Base-by-base conservation (phyloP, 345 rosid genomes). In the Chamaenerion angustifolium region DNA sequence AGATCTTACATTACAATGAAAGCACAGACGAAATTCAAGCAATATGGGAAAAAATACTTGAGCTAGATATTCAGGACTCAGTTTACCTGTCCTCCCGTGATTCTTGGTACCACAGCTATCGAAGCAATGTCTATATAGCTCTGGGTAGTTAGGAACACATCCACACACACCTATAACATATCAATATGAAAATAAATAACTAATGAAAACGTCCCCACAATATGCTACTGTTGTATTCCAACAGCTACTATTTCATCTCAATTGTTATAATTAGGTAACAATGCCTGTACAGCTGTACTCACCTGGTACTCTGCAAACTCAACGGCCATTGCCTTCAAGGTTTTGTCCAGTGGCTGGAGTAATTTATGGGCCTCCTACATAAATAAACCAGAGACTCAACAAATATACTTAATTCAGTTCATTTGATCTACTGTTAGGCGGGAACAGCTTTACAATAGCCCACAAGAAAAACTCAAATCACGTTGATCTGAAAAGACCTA, bases 271-370 rank as follows among this genome's bases (percentile, higher is more conserved):
- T 31, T 3, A 31, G 37, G 37, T 3, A 31, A 31, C 37, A 5
- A 31, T 31, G 37, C 4, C 25, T 2, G 25, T 21, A 21, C 25
- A 21, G 8, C 8, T 31, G 37, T 7, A 31, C 57, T 46, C 49
- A 87, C 99, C 95, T 88, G 99, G 67, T 76, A 88, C 68, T 93
- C 99, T 16, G 99, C 99, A 81, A 93, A 79, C 51, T 93, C 99
- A 64, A 88, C 79, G 54, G 95, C 99, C 97, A 93, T 71, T 56
- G 90, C 76, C 79, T 80, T 93, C 62, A 93, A 60, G 54, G 80
- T 77, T 75, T 79, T 88, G 66, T 88, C 97, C 0, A 85, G 92
- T 12, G 99, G 83, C 59, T 82, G 95, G n/a, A 93, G 85, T 67
- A 93, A 76, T 64, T 93, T 93, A 66, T 76, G 86, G 52, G 95